Evolutionary conservation across 2,329 filamentous ascomycete genomes (phyloP).

Genomic region (Paracamarosporium sp.): DNA sequence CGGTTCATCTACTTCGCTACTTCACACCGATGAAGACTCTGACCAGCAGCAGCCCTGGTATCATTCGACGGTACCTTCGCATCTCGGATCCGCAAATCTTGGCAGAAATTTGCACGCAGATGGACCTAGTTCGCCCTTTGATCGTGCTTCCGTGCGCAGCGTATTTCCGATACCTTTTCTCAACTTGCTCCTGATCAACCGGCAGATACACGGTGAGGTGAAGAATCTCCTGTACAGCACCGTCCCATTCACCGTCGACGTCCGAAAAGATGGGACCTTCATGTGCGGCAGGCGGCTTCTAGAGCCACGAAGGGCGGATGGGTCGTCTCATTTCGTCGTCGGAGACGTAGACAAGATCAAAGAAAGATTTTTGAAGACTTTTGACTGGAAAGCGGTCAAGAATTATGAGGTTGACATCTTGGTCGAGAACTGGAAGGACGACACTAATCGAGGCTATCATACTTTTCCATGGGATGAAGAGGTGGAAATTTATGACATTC

Average conservation of each 20-base stretch:
- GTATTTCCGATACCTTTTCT: conserved; percentile 27
- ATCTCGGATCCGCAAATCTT: not conserved
- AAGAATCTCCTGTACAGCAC: conserved; percentile 37
- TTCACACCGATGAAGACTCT: conserved; percentile 12
- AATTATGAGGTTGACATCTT: conserved; percentile 43
- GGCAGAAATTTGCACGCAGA: not conserved
- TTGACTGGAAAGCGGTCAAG: conserved; percentile 37
- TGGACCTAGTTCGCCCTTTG: not conserved
- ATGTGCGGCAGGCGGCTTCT: conserved; percentile 42
- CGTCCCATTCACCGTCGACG: conserved; percentile 37
- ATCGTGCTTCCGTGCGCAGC: conserved; percentile 4
- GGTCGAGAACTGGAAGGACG: conserved; percentile 30
- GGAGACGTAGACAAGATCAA: conserved; percentile 24
- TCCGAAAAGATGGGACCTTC: conserved; percentile 39
- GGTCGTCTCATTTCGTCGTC: conserved; percentile 22
- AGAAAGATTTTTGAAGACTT: conserved; percentile 32
- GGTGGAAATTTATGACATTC: conserved; percentile 45
- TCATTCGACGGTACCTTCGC: not conserved
- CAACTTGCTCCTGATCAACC: conserved; percentile 33
- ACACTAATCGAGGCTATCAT: not conserved
- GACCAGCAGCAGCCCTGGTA: conserved; percentile 2
- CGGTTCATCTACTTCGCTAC: conserved; percentile 28
- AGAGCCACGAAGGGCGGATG: conserved; percentile 35
- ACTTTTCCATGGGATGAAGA: conserved; percentile 37
- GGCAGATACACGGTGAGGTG: conserved; percentile 33